A percentile compares a stretch with the other conserved stretches of the same genome.
Evolutionary conservation across 139 green algal genomes (phyloP).

Genomic region (Axilococcus clingmanii): DNA sequence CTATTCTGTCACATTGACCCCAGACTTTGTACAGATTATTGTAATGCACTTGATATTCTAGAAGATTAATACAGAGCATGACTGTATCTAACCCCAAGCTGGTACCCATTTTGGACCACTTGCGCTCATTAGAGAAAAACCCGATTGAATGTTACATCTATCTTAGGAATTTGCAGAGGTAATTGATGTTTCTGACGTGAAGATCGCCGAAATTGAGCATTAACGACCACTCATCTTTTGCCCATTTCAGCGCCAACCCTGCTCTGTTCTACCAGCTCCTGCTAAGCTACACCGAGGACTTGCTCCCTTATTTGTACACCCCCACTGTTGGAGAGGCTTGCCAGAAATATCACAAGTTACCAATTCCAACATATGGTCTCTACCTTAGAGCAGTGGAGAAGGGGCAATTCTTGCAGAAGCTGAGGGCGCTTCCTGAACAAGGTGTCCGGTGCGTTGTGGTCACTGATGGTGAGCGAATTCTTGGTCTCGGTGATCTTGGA

Average conservation of each 20-base stretch:
- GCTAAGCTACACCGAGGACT: constrained; percentile 50
- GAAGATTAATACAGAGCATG: too few species aligned
- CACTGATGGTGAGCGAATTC: constrained; percentile 57
- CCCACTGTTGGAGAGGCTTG: constrained; percentile 92
- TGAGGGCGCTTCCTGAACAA: constrained; percentile 24
- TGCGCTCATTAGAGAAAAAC: too few species aligned
- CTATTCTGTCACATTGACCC: too few species aligned
- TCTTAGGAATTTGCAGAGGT: constrained; percentile 34
- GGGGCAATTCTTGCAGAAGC: constrained; percentile 23
- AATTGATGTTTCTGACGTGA: too few species aligned
- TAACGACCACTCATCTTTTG: not conserved
- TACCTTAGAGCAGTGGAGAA: constrained; percentile 16
- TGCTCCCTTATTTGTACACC: constrained; percentile 85
- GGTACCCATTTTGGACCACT: too few species aligned
- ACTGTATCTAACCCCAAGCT: too few species aligned
- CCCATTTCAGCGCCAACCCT: constrained; percentile 16
- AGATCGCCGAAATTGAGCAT: not conserved
- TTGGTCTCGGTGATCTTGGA: constrained; percentile 57
- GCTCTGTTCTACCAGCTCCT: constrained; percentile 54
- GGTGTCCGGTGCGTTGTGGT: constrained; percentile 43
- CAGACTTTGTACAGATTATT: too few species aligned
- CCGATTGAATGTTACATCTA: constrained; percentile 42
- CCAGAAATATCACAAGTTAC: constrained; percentile 49
- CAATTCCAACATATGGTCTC: constrained; percentile 27
- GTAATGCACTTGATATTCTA: too few species aligned